Evolutionary conservation across 2,329 filamentous ascomycete genomes (phyloP).

Genomic region (Stagonosporopsis vannaccii): DNA sequence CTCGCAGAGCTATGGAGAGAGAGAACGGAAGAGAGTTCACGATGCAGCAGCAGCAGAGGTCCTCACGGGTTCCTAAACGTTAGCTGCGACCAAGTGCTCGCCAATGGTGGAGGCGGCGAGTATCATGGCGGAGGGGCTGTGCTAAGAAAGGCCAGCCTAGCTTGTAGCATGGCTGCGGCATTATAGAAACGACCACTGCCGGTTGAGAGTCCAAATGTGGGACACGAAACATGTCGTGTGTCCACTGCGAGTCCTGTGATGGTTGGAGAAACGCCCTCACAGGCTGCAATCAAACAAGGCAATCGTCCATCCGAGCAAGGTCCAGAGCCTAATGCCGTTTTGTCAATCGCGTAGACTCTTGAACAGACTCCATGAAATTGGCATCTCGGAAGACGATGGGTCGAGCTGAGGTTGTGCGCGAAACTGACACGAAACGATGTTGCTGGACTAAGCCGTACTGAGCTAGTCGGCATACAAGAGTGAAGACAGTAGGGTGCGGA

Average conservation of each 20-base stretch:
- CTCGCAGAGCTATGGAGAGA: constrained; percentile 10
- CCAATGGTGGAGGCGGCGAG: constrained; percentile 11
- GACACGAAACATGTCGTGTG: constrained; percentile 26
- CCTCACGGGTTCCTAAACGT: constrained; percentile 5
- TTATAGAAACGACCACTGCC: constrained; percentile 26
- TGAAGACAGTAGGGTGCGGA: not conserved
- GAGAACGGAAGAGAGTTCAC: not conserved
- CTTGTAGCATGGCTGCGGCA: constrained; percentile 31
- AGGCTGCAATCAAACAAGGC: not conserved
- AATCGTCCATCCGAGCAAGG: not conserved
- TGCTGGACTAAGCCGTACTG: not conserved
- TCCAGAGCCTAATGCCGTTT: no score
- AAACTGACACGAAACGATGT: constrained; percentile 20
- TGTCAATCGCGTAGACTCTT: not conserved
- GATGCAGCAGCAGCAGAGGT: not conserved
- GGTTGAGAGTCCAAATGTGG: constrained; percentile 15
- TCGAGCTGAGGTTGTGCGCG: constrained; percentile 9
- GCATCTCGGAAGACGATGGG: not conserved
- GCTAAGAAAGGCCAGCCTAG: constrained; percentile 22
- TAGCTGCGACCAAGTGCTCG: constrained; percentile 15
- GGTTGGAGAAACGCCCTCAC: constrained; percentile 1
- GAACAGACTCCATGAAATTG: not conserved
- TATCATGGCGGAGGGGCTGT: constrained; percentile 16
- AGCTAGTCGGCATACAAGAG: not conserved
- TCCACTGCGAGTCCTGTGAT: constrained; percentile 9